Conservation (phyloP, 225 moss, liverwort and hornwort genomes). For the Sphagnum contortum region DNA sequence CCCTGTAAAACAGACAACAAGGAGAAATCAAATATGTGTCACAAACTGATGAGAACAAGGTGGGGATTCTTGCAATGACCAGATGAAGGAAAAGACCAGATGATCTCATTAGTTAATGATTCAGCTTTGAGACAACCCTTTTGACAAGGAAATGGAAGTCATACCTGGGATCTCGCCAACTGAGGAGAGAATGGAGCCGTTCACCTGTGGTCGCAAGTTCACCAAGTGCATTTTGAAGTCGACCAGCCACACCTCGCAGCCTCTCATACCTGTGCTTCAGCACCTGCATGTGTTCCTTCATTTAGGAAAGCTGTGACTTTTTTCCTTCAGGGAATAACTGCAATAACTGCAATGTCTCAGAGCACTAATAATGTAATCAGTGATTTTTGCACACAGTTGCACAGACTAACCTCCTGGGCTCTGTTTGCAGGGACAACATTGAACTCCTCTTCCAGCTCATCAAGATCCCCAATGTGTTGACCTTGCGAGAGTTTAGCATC, state of each 20-base stretch:
- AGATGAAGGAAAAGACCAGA: no score
- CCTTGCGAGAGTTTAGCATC: conserved; percentile 94
- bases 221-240: conserved; percentile 73
- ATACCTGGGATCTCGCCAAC: conserved; percentile 89
- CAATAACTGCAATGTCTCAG: no score
- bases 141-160: not conserved
- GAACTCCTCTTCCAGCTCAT: conserved; percentile 94
- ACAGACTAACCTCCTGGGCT: conserved; percentile 46
- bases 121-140: not conserved
- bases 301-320: not conserved
- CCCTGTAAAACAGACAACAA: conserved; percentile 13
- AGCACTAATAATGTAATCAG: no score
- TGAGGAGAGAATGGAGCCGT: conserved; percentile 69
- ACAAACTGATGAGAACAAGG: not conserved
- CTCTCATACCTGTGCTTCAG: conserved; percentile 71
- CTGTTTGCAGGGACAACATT: conserved; percentile 78
- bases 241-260: conserved; percentile 72
- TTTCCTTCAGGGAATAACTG: no score
- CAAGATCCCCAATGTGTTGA: conserved; percentile 65
- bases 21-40: not conserved
- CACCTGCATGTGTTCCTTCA: conserved; percentile 22
- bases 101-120: no score
- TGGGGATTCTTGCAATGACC: no score
- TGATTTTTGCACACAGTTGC: no score
- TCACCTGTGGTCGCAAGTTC: conserved; percentile 84